A percentile compares a stretch with the other conserved stretches of the same genome.
Evolutionary conservation across 2,329 filamentous ascomycete genomes (phyloP).

Genomic region (Xylariaceae sp.): DNA sequence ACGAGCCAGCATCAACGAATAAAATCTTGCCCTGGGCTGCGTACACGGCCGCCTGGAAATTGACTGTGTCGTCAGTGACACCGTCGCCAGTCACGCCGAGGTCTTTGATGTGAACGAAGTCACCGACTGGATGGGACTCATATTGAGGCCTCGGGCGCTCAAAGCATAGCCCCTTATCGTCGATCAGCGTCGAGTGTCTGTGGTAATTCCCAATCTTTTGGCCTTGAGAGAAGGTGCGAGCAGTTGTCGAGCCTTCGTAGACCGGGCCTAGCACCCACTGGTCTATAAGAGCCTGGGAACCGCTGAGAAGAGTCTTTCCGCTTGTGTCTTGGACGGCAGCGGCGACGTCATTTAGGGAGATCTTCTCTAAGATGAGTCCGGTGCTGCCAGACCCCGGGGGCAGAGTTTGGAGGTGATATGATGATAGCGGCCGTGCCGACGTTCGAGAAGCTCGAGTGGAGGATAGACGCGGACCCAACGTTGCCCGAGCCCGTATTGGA

Average conservation of each 20-base stretch:
- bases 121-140: slow-evolving; percentile 47
- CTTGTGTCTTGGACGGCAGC: slow-evolving; percentile 47
- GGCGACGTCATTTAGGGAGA: slow-evolving; percentile 36
- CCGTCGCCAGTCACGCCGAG: slow-evolving; percentile 69
- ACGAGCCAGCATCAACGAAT: slow-evolving; percentile 58
- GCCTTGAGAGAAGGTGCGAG: slow-evolving; percentile 42
- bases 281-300: slow-evolving; percentile 32
- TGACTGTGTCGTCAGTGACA: slow-evolving; percentile 65
- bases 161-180: slow-evolving; percentile 49
- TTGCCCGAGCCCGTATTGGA: slow-evolving; percentile 37
- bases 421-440: slow-evolving; percentile 64
- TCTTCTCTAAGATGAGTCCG: slow-evolving; percentile 43
- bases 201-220: slow-evolving; percentile 35
- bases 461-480: slow-evolving; percentile 67
- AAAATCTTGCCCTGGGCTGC: slow-evolving; percentile 40
- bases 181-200: slow-evolving; percentile 50
- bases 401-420: slow-evolving; percentile 36
- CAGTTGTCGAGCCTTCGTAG: slow-evolving; percentile 43
- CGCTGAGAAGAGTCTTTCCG: slow-evolving; percentile 27
- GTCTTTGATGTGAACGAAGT: slow-evolving; percentile 64
- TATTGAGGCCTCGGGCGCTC: slow-evolving; percentile 76
- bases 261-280: slow-evolving; percentile 62
- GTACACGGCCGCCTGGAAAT: slow-evolving; percentile 61
- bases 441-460: slow-evolving; percentile 66
- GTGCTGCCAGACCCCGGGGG: slow-evolving; percentile 35